These are phyloP conservation scores for Colletotrichum higginsianum DNA, from an alignment of 2,329 filamentous ascomycete species.

Conservation along the genomic window DNA sequence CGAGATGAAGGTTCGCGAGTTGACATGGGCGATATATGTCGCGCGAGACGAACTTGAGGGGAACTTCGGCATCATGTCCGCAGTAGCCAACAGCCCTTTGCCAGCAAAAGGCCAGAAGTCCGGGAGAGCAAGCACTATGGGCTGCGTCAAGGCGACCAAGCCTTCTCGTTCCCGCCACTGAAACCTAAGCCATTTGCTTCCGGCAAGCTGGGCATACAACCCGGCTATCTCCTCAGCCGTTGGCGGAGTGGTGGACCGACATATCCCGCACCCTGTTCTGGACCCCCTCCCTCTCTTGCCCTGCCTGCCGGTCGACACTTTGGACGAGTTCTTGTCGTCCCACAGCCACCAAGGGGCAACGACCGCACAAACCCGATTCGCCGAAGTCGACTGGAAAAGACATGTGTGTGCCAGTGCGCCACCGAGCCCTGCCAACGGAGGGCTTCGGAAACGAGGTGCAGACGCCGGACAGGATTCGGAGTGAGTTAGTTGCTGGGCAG, in stretches of 20 bases:
- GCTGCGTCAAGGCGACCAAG: background rate
- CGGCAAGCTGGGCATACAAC: background rate
- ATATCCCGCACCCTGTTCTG: background rate
- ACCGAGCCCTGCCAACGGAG: background rate
- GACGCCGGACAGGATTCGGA: background rate
- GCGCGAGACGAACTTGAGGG: conserved; percentile 14
- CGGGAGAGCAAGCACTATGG: conserved; percentile 19
- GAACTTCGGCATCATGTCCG: conserved; percentile 1
- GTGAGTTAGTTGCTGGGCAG: background rate
- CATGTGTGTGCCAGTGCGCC: conserved; percentile 1
- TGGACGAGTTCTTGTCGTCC: background rate
- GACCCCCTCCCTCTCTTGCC: background rate
- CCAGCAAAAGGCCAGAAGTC: background rate
- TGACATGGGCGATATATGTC: conserved; percentile 15
- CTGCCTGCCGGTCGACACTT: background rate
- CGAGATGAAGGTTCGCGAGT: background rate
- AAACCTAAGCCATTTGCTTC: background rate
- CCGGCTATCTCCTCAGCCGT: background rate
- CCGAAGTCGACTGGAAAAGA: background rate
- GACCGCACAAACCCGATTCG: background rate
- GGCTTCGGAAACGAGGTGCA: background rate
- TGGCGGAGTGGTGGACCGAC: background rate
- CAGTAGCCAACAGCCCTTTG: background rate
- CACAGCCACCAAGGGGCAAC: background rate
- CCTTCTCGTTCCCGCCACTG: background rate